Percentiles rank a stretch among this genome's conserved stretches.
phyloP scores from a whole-genome alignment of 306 rosid species.

The Cucurbita ficifolia region DNA sequence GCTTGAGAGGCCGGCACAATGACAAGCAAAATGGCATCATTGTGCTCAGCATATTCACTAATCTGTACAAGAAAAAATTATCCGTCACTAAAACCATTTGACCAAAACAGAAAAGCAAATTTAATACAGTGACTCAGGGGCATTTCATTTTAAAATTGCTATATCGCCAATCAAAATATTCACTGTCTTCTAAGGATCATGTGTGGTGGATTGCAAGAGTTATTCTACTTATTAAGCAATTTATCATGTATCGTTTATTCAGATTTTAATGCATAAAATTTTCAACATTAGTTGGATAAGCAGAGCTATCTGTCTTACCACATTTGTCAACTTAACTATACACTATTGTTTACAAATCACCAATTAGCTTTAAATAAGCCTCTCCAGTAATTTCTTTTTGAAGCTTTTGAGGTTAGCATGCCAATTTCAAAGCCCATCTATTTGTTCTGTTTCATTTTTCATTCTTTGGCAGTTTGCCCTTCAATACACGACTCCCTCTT shows the following conservation, averaged over 20 bases:
- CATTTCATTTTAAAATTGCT: not conserved
- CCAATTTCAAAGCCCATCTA: not conserved
- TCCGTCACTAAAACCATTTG: not conserved
- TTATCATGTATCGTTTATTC: not conserved
- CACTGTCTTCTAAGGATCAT: not conserved
- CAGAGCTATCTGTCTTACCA: not conserved
- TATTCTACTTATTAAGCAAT: not conserved
- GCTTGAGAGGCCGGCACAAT: slow-evolving; percentile 92
- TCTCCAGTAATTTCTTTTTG: not conserved
- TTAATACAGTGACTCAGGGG: not conserved
- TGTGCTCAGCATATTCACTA: slow-evolving; percentile 84
- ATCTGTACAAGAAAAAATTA: slow-evolving; percentile 30
- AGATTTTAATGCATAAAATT: not conserved
- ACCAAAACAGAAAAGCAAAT: not conserved
- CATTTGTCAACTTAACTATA: not conserved
- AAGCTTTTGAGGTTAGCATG: not conserved
- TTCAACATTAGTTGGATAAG: not conserved
- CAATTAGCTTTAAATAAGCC: not conserved
- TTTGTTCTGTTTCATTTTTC: not conserved
- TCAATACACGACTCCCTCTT: not conserved
- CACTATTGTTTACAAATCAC: not conserved
- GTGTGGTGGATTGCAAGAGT: not conserved
- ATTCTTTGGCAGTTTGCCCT: not conserved
- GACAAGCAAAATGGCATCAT: slow-evolving; percentile 80
- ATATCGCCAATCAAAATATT: not conserved